Conservation (phyloP, 306 rosid species). For the Acacia acuminata region DNA sequence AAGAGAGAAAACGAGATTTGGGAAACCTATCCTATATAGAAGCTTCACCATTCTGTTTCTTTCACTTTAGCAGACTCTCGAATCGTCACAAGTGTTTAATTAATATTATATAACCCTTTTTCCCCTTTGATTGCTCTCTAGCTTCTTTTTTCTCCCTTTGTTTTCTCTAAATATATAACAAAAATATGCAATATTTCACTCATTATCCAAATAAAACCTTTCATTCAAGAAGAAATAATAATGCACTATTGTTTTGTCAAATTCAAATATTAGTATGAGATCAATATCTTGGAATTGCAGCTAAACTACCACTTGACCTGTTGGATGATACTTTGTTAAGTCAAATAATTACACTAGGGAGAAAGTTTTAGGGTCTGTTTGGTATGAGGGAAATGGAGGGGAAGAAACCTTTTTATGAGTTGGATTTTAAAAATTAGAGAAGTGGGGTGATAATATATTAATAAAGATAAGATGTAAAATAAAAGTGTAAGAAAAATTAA, state of each 20-base stretch:
- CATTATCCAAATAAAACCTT: background rate
- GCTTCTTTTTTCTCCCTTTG: background rate
- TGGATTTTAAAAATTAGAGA: too few species aligned
- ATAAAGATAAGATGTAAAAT: too few species aligned
- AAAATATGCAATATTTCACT: background rate
- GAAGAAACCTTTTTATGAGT: too few species aligned
- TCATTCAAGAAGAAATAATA: background rate
- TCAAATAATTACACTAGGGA: background rate
- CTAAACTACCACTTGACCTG: background rate
- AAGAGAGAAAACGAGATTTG: background rate
- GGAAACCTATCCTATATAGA: background rate
- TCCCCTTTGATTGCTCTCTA: background rate
- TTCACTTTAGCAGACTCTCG: background rate
- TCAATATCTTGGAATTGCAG: background rate
- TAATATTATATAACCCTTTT: background rate
- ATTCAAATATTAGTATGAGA: background rate
- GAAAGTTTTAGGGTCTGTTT: background rate
- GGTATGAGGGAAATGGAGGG: too few species aligned
- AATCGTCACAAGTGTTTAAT: background rate
- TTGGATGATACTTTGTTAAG: background rate
- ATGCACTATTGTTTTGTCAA: background rate
- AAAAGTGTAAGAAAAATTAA: too few species aligned
- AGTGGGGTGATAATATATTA: too few species aligned
- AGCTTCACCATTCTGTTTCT: background rate
- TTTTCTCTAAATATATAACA: background rate